Base-by-base conservation (phyloP, 176 grass and related monocot genomes). In the Oryza meridionalis region DNA sequence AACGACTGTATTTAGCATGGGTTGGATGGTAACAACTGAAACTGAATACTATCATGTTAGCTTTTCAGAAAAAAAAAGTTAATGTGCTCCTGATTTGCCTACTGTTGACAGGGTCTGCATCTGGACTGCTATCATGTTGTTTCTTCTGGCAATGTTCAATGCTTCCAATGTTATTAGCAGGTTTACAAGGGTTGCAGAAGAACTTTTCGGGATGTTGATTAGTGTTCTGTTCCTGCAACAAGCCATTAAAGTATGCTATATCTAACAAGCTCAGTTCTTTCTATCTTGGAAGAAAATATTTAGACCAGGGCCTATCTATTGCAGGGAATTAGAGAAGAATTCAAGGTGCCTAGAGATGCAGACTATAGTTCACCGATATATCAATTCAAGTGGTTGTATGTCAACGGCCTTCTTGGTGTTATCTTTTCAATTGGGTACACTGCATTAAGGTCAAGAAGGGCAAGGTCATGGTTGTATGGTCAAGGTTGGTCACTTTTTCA, bases 191-290 rank as follows among this genome's bases (percentile, higher is more conserved):
- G 49, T 95, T 85, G 91, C 96, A 44, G 96, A 91, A 77, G 96
- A 98, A 84, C 93, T 95, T 43, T 98, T 98, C 81, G 96, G 96
- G 49, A 98, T 98, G 96, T 47, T 98, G 40, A 98, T 98, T 74
- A 94, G 85, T 24, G 93, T 98, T 87, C 71, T 98, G 38, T 98
- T 98, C 80, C 50, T 95, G 75, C 96, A 95, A 90, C n/a, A 98
- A 87, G 91, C 96, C 67, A 90, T 98, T 67, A 98, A 91, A 80
- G 96, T 98, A 66, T 35, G 35, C 65, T 27, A 42, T 55, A 67
- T 81, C 3, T 62, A 37, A 26, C 17, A 49, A 84, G 51, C 24
- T 22, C 13, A 63, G 29, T 69, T 59, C 44, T 77, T 70, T 50
- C 24, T 62, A 40, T 7, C 9, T 3, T 74, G 17, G 24, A 14